Evolutionary conservation across 768 basidiomycete species (phyloP), one percentile per base, ranked within the genome.

Genomic region (Suillus luteus): DNA sequence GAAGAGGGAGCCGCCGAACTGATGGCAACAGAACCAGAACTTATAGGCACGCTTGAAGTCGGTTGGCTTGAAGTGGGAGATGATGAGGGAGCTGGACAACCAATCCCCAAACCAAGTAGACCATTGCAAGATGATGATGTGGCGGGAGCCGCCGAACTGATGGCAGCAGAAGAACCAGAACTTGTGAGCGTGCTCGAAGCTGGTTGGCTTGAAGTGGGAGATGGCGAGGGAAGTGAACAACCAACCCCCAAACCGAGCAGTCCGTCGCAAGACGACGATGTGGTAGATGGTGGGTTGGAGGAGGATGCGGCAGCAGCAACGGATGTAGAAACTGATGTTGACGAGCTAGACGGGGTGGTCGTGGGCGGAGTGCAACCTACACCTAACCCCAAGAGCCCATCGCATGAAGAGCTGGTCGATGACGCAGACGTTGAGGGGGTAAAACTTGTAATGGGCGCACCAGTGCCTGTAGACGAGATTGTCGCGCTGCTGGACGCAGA

Each of bases 231-330:
- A 3, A 62, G 24, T 15, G 66, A 17, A 49, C 69, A 74, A 31
- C 65, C 71, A 27, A 66, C 2, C 17, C 60, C 65, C 22, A 70
- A 57, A 6, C 67, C 73, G 31, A 74, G 57, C 1, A 72, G 41
- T 1, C 67, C 73, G 22, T 17, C 27, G 33, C 52, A 54, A 35
- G 70, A 58, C n/a, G 70, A 48, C 2, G 59, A 46, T 15, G 66
- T 31, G 0, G 61, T 57, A 10, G 55, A 17, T 40, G 37, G 2
- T 24, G 55, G 15, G 2, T 24, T 57, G 60, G 59, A 22, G 35
- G 19, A 61, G 43, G 43, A 43, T 31, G 37, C 19, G 8, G 33
- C 24, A 24, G 7, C n/a, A 38, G 62, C 27, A 62, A 27, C 15
- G 12, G 60, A 17, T 12, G 62, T 11, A 62, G 62, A 12, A 19